Conservation (phyloP, 495 filamentous ascomycete genomes). For the Penicillium bovifimosum region DNA sequence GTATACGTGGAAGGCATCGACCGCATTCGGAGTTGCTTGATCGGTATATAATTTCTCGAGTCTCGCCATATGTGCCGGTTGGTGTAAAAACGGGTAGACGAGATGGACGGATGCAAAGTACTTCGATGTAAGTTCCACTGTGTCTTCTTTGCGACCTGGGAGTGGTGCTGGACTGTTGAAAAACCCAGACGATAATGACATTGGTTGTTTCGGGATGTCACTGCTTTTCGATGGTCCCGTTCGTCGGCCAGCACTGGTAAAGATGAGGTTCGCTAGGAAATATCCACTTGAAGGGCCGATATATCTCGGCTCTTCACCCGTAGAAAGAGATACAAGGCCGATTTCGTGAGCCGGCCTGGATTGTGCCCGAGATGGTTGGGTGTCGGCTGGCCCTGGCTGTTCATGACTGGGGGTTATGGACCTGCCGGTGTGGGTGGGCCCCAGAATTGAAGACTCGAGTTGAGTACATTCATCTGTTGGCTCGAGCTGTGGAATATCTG, state of each 20-base stretch:
- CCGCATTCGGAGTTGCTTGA: constrained; percentile 8
- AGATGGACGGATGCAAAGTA: constrained; percentile 41
- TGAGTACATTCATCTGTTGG: not conserved
- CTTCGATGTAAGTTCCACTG: constrained; percentile 32
- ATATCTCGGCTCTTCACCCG: constrained; percentile 33
- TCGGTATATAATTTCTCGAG: constrained; percentile 29
- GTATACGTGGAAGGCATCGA: constrained; percentile 35
- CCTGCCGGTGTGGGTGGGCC: not conserved
- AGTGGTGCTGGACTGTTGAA: constrained; percentile 33
- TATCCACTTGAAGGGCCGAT: constrained; percentile 40
- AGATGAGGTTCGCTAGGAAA: constrained; percentile 39
- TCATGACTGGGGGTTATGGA: constrained; percentile 1
- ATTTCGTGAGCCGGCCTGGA: constrained; percentile 35
- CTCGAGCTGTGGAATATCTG: constrained; percentile 2
- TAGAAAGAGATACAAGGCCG: constrained; percentile 33
- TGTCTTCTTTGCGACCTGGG: constrained; percentile 31
- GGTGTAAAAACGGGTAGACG: constrained; percentile 40
- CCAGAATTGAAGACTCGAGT: not conserved
- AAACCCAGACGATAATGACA: constrained; percentile 25
- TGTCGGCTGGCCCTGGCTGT: constrained; percentile 2
- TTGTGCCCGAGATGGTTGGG: constrained; percentile 2
- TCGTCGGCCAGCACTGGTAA: constrained; percentile 31
- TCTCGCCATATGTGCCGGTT: constrained; percentile 32
- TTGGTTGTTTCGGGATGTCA: constrained; percentile 2
- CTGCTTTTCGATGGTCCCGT: constrained; percentile 6